These are phyloP conservation scores for Penicillium verrucosum DNA, from an alignment of 2,329 filamentous ascomycete genomes.

Conservation along the genomic window DNA sequence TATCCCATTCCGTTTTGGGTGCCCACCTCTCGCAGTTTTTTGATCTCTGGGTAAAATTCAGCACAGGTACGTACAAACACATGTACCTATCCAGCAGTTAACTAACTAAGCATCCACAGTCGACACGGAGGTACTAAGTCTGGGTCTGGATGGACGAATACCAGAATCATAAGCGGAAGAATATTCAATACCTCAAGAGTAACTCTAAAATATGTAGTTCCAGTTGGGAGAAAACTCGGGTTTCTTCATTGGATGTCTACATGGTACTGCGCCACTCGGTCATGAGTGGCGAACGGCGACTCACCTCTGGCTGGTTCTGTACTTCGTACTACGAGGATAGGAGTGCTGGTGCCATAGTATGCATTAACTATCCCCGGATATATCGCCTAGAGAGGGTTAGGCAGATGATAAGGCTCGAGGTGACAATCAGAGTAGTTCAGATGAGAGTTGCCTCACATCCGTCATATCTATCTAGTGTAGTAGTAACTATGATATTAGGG, in stretches of 20 bases:
- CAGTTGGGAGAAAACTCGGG: neutral
- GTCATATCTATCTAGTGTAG: neutral
- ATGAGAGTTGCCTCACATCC: neutral
- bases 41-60: too few relatives aligned
- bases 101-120: neutral
- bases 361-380: neutral
- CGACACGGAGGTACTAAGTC: neutral
- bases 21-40: too few relatives aligned
- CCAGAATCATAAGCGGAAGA: neutral
- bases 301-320: neutral
- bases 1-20: too few relatives aligned
- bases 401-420: neutral
- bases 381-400: neutral
- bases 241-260: neutral
- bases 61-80: too few relatives aligned
- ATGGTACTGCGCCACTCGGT: constrained; percentile 6
- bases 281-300: constrained; percentile 4
- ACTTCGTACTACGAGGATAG: neutral
- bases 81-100: neutral
- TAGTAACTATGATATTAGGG: neutral
- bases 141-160: neutral
- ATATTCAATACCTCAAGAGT: neutral
- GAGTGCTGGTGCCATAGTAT: neutral
- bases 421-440: neutral
- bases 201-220: constrained; percentile 3